Base-by-base conservation (phyloP, 2,329 filamentous ascomycete genomes). In the Coniosporium uncinatum region DNA sequence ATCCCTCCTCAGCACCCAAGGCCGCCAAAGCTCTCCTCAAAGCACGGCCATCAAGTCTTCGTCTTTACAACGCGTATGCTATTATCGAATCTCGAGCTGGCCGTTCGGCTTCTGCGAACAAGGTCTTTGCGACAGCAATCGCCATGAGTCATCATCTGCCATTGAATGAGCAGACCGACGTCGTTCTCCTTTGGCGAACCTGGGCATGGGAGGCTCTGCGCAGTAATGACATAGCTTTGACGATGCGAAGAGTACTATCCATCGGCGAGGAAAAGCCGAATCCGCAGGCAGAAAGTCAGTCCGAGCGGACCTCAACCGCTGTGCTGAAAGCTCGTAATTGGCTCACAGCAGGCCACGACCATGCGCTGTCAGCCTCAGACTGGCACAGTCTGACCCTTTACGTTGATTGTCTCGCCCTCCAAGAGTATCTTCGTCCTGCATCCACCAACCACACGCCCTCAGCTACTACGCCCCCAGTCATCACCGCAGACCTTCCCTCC, bases 51-150 rank as follows among this genome's bases (percentile, higher is more conserved):
- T 70, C 77, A 1, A 83, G 79, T 50, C 58, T 86, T 3, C 67
- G 71, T 14, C 67, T 96, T 1, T 96, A 94, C 61, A 85, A 88
- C 2, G 82, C 87, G 2, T 66, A 88, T n/a, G 67, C 67, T 3
- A 77, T 81, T 70, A 70, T 64, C 41, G 54, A 55, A n/a, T 62
- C 53, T 3, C 63, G 34, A 36, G 19, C 11, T 21, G 34, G 34
- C 13, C 14, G 16, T 31, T 31, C 27, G 16, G 11, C 11, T 16
- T 31, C 27, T 31, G 16, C 11, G 27, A 16, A 31, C 16, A 31
- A 31, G 11, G 27, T 16, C 16, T 31, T 31, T 31, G 27, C 27
- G 27, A 31, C 11, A 11, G 27, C 27, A 31, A 11, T 31, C 27
- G 27, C 27, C 11, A 11, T 11, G 27, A 11, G 27, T 16, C 16